Percentiles rank a stretch among this genome's conserved stretches.
These are phyloP conservation scores for Xylaria telfairii DNA, from an alignment of 495 filamentous ascomycete species.

Conservation along the genomic window DNA sequence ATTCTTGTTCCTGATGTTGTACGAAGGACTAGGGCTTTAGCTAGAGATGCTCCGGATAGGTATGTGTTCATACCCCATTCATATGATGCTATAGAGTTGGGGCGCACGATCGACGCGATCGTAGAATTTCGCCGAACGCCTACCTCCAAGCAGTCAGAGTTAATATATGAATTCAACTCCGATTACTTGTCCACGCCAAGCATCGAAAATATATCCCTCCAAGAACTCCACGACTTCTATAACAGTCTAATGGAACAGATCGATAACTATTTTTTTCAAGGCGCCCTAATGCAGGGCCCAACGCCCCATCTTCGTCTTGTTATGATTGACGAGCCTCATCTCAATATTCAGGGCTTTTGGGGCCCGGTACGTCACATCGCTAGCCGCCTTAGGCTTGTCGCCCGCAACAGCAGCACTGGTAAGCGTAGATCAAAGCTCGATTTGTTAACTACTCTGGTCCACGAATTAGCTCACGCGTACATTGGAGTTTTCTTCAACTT, in stretches of 20 bases:
- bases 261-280: not conserved
- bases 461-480: not conserved
- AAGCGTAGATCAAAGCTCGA: not conserved
- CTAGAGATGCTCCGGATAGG: not conserved
- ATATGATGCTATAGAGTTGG: not conserved
- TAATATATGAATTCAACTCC: not conserved
- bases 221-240: not conserved
- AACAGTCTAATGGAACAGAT: not conserved
- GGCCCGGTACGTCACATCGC: not conserved
- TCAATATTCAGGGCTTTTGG: not conserved
- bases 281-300: not conserved
- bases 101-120: not conserved
- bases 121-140: too few species aligned
- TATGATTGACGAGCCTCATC: not conserved
- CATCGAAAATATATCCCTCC: not conserved
- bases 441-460: not conserved
- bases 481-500: not conserved
- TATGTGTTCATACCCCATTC: not conserved
- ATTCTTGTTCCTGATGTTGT: not conserved
- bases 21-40: not conserved
- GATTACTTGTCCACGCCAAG: not conserved
- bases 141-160: not conserved
- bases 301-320: not conserved
- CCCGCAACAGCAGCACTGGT: not conserved
- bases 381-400: not conserved